A percentile compares a stretch with the other conserved stretches of the same genome.
Conservation (phyloP, 192 early-diverging fungal species). For the Thamnidium elegans region DNA sequence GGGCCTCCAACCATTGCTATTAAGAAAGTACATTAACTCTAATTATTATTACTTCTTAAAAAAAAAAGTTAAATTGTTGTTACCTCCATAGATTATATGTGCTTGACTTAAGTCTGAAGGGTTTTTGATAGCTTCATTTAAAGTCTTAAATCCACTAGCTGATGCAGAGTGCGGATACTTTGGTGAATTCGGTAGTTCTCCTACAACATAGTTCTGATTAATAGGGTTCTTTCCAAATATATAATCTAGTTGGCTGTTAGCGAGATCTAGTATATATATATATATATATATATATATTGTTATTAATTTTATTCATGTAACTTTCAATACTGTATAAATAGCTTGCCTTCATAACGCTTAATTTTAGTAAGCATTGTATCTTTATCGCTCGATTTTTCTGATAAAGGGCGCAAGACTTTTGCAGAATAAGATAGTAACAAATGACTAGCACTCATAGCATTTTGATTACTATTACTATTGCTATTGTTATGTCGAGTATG, state of each 20-base stretch:
- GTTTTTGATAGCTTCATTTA: not conserved
- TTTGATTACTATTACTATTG: not conserved
- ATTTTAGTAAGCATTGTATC: conserved; percentile 10
- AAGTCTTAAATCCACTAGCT: conserved; percentile 35
- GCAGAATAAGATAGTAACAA: conserved; percentile 18
- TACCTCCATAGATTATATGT: conserved; percentile 45
- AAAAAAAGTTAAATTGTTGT: not conserved
- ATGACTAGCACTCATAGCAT: conserved; percentile 12
- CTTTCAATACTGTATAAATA: not conserved
- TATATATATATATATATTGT: not conserved
- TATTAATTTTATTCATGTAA: not conserved
- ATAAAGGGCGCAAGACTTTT: conserved; percentile 29
- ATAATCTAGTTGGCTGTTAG: conserved; percentile 45
- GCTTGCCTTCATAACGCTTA: conserved; percentile 12
- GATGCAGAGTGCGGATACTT: conserved; percentile 50
- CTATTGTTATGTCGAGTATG: not conserved
- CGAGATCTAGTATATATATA: conserved; percentile 16
- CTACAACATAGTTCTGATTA: conserved; percentile 43
- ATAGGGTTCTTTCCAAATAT: conserved; percentile 49
- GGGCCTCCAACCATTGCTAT: conserved; percentile 57
- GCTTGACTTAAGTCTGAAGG: conserved; percentile 6
- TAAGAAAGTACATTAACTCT: not conserved
- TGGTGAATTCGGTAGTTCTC: conserved; percentile 52
- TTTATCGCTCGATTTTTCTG: conserved; percentile 21
- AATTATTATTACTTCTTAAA: too few relatives aligned